Evolutionary conservation across 441 rosid genomes (phyloP), one percentile per base, ranked within the genome.

Genomic region (Populus hybrid): DNA sequence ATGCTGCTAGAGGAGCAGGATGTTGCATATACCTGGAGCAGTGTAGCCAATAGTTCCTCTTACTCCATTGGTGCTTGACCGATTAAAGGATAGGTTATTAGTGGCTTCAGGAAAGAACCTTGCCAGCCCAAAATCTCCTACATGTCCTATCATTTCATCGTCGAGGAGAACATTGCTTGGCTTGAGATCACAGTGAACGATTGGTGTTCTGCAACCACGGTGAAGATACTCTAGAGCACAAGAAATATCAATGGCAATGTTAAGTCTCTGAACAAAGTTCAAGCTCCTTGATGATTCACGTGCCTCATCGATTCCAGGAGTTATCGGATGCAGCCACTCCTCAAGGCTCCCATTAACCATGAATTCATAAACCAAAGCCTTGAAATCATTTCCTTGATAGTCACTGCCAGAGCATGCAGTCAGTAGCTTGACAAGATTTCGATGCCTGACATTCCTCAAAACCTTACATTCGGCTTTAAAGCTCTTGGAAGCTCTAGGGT

Each of bases 351-450:
- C 75, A 38, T 77, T 40, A 11, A 61, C 42, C 73, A 68, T 76
- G 78, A 56, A 73, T 33, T 42, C 45, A 20, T 8, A 21, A 20
- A 73, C 50, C 23, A 61, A 16, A 31, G 45, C 68, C 45, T 35
- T 59, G 29, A 64, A 63, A 56, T 73, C 40, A 21, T 56, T 45
- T 1, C 9, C 64, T 23, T 71, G 45, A 36, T 73, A 45, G 24
- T 42, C 28, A 45, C 3, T 14, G 1, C 56, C 20, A 16, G 78
- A 79, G 53, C 74, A 79, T 5, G 36, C 35, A 40, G 50, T 79
- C 14, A 79, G 56, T 24, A 79, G 68, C 66, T 79, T 74, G 53
- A 79, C 82, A 21, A 74, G 82, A 78, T 74, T 79, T 28, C 75
- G 24, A 50, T 75, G 78, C 53, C 59, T 74, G 40, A 70, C 69